Percentiles rank a stretch among this genome's conserved stretches.
These are phyloP conservation scores for Tripidium arundinaceum DNA, from an alignment of 202 grass and related monocot genomes.

Conservation along the genomic window DNA sequence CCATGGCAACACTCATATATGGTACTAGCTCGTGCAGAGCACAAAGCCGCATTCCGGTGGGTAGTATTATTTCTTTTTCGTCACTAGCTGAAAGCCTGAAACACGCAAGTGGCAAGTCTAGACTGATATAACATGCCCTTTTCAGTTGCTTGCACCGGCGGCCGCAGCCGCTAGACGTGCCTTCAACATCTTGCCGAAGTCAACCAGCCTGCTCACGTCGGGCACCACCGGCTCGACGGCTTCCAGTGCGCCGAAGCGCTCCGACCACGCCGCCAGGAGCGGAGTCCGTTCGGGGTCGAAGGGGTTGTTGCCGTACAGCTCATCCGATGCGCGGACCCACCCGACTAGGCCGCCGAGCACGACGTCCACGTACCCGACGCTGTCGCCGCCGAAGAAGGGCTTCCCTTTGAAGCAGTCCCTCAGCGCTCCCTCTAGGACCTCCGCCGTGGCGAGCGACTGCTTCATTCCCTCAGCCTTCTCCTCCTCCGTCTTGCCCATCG, in stretches of 20 bases:
- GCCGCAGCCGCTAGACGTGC: not conserved
- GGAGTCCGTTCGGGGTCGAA: conserved; percentile 32
- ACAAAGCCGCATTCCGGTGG: not conserved
- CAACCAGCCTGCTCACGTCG: conserved; percentile 18
- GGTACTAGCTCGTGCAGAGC: too few species aligned
- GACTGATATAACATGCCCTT: not conserved
- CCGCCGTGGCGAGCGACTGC: not conserved
- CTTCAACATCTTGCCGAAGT: not conserved
- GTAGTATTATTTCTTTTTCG: not conserved
- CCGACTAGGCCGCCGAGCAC: conserved; percentile 32
- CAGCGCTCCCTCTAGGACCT: conserved; percentile 28
- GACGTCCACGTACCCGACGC: conserved; percentile 38
- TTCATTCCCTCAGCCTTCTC: conserved; percentile 31
- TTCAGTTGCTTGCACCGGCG: not conserved
- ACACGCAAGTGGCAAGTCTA: too few species aligned
- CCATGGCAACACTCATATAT: not conserved
- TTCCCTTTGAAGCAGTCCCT: conserved; percentile 18
- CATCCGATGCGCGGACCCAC: not conserved
- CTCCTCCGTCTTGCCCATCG: conserved; percentile 30
- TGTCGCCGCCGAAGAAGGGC: conserved; percentile 47
- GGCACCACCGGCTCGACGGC: conserved; percentile 5
- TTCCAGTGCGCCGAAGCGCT: conserved; percentile 23
- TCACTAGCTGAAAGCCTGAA: not conserved
- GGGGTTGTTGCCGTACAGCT: not conserved
- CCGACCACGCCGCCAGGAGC: conserved; percentile 35